Percentiles rank a stretch among this genome's conserved stretches.
Conservation (phyloP, 495 filamentous ascomycete species). For the Tetracladium setigerum region DNA sequence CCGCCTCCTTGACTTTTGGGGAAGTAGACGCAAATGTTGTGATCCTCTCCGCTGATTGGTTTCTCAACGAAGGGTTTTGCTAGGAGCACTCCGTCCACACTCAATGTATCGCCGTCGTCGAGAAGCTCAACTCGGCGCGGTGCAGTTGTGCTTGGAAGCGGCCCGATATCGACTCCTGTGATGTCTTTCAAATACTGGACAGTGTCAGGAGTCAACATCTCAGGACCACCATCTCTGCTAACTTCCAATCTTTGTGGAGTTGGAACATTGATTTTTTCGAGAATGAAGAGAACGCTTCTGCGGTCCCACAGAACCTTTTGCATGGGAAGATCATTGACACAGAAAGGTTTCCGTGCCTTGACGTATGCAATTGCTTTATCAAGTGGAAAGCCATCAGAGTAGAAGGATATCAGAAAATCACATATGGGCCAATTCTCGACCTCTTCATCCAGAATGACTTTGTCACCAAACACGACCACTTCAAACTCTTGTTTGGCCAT, state of each 20-base stretch:
- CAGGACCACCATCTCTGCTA: slow-evolving; percentile 87
- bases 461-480: slow-evolving; percentile 95
- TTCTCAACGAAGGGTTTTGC: slow-evolving; percentile 98
- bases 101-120: slow-evolving; percentile 79
- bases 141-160: slow-evolving; percentile 59
- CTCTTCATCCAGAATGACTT: slow-evolving; percentile 91
- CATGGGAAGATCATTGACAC: slow-evolving; percentile 96
- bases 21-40: slow-evolving; percentile 98
- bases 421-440: slow-evolving; percentile 70
- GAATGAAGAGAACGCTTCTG: slow-evolving; percentile 74
- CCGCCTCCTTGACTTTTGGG: slow-evolving; percentile 78
- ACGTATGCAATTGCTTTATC: slow-evolving; percentile 97
- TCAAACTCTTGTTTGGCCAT: slow-evolving; percentile 90
- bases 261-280: slow-evolving; percentile 82
- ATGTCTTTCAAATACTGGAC: slow-evolving; percentile 69
- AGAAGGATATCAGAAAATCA: slow-evolving; percentile 96
- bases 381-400: slow-evolving; percentile 92
- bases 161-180: slow-evolving; percentile 72
- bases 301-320: slow-evolving; percentile 97
- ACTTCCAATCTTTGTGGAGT: slow-evolving; percentile 89
- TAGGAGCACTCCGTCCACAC: slow-evolving; percentile 74
- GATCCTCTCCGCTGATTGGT: slow-evolving; percentile 94
- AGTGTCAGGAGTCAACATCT: slow-evolving; percentile 63
- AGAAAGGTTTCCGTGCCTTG: slow-evolving; percentile 85
- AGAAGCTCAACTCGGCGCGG: slow-evolving; percentile 71